Conservation (phyloP, 768 basidiomycete species). For the Russula sp. region DNA sequence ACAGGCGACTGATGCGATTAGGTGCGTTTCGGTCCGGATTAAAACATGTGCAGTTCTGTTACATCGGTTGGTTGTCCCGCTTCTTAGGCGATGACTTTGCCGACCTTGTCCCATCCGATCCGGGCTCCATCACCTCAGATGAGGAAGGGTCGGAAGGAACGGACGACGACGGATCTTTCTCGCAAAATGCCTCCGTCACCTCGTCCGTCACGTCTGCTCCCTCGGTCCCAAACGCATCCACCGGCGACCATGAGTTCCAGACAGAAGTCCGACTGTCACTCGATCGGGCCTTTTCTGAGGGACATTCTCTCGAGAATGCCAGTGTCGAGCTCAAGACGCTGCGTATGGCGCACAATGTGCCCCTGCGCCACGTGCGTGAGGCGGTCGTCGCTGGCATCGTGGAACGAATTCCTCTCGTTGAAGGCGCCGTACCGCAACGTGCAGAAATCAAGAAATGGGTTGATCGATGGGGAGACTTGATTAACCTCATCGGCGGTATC, state of each 20-base stretch:
- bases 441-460: constrained; percentile 62
- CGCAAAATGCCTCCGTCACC: constrained; percentile 42
- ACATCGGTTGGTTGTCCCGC: neutral
- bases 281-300: constrained; percentile 88
- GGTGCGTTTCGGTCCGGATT: constrained; percentile 43
- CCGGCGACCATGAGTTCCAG: constrained; percentile 56
- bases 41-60: neutral
- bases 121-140: constrained; percentile 51
- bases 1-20: constrained; percentile 72
- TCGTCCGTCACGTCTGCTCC: constrained; percentile 50
- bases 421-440: constrained; percentile 56
- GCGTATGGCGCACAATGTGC: constrained; percentile 94
- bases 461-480: constrained; percentile 77
- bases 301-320: constrained; percentile 89
- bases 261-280: constrained; percentile 80
- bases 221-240: constrained; percentile 42
- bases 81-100: constrained; percentile 56
- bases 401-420: constrained; percentile 61
- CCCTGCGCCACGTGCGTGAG: constrained; percentile 78
- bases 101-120: constrained; percentile 61
- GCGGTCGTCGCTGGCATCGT: constrained; percentile 86
- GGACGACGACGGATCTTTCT: constrained; percentile 37
- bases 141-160: constrained; percentile 46
- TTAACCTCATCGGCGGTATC: constrained; percentile 76
- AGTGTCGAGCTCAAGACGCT: constrained; percentile 93